Base-by-base conservation (phyloP, 169 alveolate species). In the Plasmodium chabaudi region DNA sequence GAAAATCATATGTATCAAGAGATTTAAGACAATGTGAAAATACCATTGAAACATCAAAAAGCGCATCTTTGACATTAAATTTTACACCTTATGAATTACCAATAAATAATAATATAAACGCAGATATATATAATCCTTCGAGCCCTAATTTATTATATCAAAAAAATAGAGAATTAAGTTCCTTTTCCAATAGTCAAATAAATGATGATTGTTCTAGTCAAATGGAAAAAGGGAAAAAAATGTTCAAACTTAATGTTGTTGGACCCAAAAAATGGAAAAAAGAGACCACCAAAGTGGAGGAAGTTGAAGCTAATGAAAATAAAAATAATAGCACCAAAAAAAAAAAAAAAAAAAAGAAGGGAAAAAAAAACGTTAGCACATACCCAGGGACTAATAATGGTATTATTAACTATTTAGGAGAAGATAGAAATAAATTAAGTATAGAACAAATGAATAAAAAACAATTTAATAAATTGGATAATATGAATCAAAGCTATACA, bases 231-330 rank as follows among this genome's bases (percentile, higher is more conserved):
- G 90, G 59, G 56, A 65, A 47, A 82, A 51, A 69, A 15, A 34
- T 67, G 67, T 34, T 34, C 42, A 82, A 82, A 46, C 82, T 82
- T 53, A 65, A 67, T 67, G 90, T 82, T 1, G 63, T 82, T 56
- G 90, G 90, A 59, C 90, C 90, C n/a, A 82, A 82, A 67, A 82
- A 82, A 82, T 82, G 90, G 90, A 82, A 55, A 56, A 82, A 56
- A 53, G 82, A 82, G 53, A 39, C 61, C 23, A 53, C 55, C 19
- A 44, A 65, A 67, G 10, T 55, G 7, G 90, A 67, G 68, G 60
- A 53, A 6, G 21, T 21, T 19, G 49, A 72, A 19, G 34, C n/a
- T 34, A 72, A 72, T 27, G 49, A 72, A 19, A 72, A 55, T n/a
- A 72, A 53, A 13, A 55, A 46, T 17, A 34, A 23, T 13, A 53